Evolutionary conservation across 2,329 filamentous ascomycete genomes (phyloP), one percentile per base, ranked within the genome.

Genomic region (Apiospora koreana): DNA sequence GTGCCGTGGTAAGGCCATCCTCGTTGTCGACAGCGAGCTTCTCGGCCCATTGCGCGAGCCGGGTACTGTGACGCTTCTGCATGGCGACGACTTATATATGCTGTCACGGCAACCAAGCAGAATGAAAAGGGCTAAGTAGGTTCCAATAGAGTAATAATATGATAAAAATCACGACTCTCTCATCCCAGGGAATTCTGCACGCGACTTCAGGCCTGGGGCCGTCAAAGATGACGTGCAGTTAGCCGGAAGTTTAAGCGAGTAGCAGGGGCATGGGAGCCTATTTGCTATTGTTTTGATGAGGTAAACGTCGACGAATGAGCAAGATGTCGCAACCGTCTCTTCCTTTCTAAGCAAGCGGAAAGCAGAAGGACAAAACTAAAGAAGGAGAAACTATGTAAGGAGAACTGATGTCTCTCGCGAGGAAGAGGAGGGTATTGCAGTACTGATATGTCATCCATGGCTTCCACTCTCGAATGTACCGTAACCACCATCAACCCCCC

Each of bases 11-110:
- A 76, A 98, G 86, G 64, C 93, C 94, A 1, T 91, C 89, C 81
- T 97, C 94, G 69, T 88, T 83, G 69, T 92, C 87, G 71, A 96
- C 93, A 64, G 92, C 90, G 70, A 95, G 79, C 84, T 89, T 94
- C 54, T 88, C 80, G 69, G 81, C 80, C 80, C 84, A 83, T 72
- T 80, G 79, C 73, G 81, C 81, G 68, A 84, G 75, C 72, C 80
- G 82, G 45, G 79, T 81, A 45, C 74, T 78, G 70, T 80, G 76
- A 65, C 80, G 78, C 74, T 78, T 68, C 64, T 66, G 38, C 64
- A 66, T 66, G 23, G 41, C 62, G 16, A 31, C 42, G 25, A 23
- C 38, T 14, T 66, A 25, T 66, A 8, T n/a, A 28, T 62, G n/a
- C 21, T 62, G 18, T 2, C 54, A n/a, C 28, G 54, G 31, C 31